phyloP scores from a whole-genome alignment of 805 yeast species.

The Ogataea nitratoaversa region DNA sequence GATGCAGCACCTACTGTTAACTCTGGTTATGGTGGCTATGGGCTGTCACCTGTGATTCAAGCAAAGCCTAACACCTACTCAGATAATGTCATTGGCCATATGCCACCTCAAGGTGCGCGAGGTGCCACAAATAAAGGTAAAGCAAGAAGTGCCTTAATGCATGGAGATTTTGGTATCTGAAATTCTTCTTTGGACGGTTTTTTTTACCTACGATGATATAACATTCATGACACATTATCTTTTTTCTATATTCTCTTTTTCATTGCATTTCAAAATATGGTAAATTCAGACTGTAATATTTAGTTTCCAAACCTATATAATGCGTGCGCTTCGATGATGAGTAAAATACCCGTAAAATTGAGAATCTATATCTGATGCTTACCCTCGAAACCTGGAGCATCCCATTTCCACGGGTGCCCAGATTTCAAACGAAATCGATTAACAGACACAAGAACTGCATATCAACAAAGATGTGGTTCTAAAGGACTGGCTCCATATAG shows the following conservation, averaged over 20 bases:
- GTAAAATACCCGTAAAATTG: no score
- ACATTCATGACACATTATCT: no score
- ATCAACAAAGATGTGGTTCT: no score
- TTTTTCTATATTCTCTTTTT: background rate
- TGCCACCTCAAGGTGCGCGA: conserved; percentile 44
- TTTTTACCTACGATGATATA: no score
- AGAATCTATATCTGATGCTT: no score
- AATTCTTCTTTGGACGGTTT: no score
- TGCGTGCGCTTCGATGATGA: background rate
- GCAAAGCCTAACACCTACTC: conserved; percentile 22
- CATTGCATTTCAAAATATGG: background rate
- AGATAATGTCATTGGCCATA: conserved; percentile 39
- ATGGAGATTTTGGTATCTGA: conserved; percentile 66
- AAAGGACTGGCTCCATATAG: no score
- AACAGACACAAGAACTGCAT: no score
- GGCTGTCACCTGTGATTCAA: background rate
- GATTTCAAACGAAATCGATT: no score
- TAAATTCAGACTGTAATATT: background rate
- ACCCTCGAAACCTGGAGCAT: no score
- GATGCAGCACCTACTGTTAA: no score
- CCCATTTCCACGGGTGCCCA: no score
- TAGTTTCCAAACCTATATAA: background rate
- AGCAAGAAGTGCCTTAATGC: conserved; percentile 59
- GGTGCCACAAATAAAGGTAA: conserved; percentile 46
- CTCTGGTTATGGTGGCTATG: background rate